Evolutionary conservation across 2,329 filamentous ascomycete species (phyloP).

Genomic region (Fusarium sp.): DNA sequence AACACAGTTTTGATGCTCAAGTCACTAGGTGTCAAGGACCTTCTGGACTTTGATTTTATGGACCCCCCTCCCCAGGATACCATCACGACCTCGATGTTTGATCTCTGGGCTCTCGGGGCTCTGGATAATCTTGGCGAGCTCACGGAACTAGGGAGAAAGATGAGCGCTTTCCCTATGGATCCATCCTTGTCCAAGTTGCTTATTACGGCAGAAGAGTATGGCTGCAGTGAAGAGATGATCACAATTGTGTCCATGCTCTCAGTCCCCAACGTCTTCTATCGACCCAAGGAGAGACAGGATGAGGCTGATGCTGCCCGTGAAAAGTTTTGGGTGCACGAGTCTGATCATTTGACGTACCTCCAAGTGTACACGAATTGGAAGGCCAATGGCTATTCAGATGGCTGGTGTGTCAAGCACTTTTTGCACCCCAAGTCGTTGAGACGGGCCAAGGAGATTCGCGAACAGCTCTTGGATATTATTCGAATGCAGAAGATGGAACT

Average conservation of each 20-base stretch:
- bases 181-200: constrained; percentile 94
- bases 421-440: constrained; percentile 94
- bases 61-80: constrained; percentile 98
- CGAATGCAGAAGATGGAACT: constrained; percentile 90
- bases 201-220: constrained; percentile 89
- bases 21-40: constrained; percentile 90
- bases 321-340: constrained; percentile 98
- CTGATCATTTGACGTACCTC: constrained; percentile 93
- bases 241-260: constrained; percentile 99
- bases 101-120: constrained; percentile 95
- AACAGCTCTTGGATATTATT: constrained; percentile 95
- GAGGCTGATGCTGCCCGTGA: constrained; percentile 95
- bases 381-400: constrained; percentile 87
- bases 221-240: constrained; percentile 96
- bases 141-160: constrained; percentile 85
- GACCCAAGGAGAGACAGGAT: constrained; percentile 95
- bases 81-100: constrained; percentile 96
- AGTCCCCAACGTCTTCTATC: constrained; percentile 95
- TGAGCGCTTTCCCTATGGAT: constrained; percentile 99
- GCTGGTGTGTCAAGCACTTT: constrained; percentile 94
- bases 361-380: constrained; percentile 98
- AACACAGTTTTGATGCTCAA: constrained; percentile 96
- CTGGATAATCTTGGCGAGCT: constrained; percentile 94
- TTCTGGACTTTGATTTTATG: constrained; percentile 99
- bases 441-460: constrained; percentile 91